These are phyloP conservation scores for Dendrobium huoshanense DNA, from an alignment of 106 monocot genomes.

Conservation along the genomic window DNA sequence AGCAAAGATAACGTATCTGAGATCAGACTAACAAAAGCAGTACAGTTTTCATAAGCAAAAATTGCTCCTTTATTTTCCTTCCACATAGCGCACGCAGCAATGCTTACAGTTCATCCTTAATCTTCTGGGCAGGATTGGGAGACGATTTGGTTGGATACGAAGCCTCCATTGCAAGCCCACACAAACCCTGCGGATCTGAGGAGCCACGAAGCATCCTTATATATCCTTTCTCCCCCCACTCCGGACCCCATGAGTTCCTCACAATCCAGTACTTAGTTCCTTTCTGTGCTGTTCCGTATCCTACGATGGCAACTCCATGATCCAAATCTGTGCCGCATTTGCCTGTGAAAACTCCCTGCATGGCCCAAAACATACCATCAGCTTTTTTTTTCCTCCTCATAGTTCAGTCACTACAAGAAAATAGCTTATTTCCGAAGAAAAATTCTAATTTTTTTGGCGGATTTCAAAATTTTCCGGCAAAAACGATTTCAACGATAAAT, in stretches of 20 bases:
- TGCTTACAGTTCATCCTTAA: constrained; percentile 28
- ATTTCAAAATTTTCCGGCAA: no score
- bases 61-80: no score
- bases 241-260: constrained; percentile 60
- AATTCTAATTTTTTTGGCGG: no score
- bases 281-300: constrained; percentile 25
- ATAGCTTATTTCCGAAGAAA: no score
- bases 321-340: constrained; percentile 43
- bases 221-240: constrained; percentile 65
- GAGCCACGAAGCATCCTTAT: constrained; percentile 31
- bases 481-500: no score
- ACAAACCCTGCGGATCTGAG: constrained; percentile 11
- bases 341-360: constrained; percentile 42
- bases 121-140: constrained; percentile 2
- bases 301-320: constrained; percentile 42
- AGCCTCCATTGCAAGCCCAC: constrained; percentile 50
- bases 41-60: no score
- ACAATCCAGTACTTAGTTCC: constrained; percentile 60
- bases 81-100: no score
- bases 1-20: no score
- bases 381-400: no score
- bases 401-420: no score
- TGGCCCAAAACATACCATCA: neutral
- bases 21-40: no score
- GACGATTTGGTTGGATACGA: constrained; percentile 47